Percentiles rank a stretch among this genome's conserved stretches.
phyloP scores from a whole-genome alignment of 1,284 basidiomycete species.

The Neolentinus lepideus region DNA sequence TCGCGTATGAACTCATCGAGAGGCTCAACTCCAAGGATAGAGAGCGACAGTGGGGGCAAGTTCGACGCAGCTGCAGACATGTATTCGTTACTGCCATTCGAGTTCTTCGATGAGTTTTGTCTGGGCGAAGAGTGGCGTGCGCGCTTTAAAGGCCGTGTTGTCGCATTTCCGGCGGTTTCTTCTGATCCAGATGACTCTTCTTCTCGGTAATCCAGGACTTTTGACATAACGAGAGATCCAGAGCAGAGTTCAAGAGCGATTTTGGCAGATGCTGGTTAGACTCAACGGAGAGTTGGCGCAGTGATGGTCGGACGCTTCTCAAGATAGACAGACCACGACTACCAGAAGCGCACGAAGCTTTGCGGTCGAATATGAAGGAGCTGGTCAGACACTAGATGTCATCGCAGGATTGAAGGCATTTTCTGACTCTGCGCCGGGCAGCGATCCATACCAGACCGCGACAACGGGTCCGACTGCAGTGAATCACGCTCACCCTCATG shows the following conservation, averaged over 20 bases:
- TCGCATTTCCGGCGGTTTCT: neutral
- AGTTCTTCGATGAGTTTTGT: neutral
- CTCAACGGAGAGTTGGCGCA: neutral
- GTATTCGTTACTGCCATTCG: slow-evolving; percentile 4
- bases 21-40: slow-evolving; percentile 89
- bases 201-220: neutral
- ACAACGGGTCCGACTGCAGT: no score
- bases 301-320: neutral
- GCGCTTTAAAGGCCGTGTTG: neutral
- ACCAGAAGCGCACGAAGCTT: no score
- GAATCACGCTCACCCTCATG: no score
- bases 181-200: neutral
- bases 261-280: neutral
- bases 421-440: no score
- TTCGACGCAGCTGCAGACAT: neutral
- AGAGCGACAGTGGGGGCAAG: slow-evolving; percentile 73
- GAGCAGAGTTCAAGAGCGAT: neutral
- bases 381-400: no score
- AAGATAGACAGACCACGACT: no score
- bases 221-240: neutral
- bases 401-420: no score
- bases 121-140: neutral
- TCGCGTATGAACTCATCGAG: slow-evolving; percentile 91
- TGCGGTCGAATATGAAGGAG: no score
- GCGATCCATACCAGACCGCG: no score